phyloP scores from a whole-genome alignment of 805 yeast species.

The Peterozyma toletana region DNA sequence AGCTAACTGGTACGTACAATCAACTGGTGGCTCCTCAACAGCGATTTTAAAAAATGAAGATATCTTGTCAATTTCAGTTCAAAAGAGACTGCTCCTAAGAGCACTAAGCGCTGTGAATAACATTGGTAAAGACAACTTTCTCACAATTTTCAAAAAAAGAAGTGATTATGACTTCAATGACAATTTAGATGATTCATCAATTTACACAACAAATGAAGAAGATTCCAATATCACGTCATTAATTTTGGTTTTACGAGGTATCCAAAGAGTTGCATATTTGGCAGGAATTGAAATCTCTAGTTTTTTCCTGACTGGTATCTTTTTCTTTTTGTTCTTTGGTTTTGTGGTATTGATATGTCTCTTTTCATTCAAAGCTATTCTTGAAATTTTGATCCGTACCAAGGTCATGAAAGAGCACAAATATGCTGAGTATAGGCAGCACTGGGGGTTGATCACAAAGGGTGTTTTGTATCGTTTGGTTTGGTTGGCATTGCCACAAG shows the following conservation, averaged over 20 bases:
- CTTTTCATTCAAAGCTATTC: constrained; percentile 58
- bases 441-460: constrained; percentile 80
- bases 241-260: constrained; percentile 81
- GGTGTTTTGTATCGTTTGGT: constrained; percentile 84
- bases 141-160: constrained; percentile 23
- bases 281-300: constrained; percentile 83
- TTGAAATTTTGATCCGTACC: constrained; percentile 55
- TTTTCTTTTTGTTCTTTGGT: constrained; percentile 73
- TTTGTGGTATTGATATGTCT: constrained; percentile 51
- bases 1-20: constrained; percentile 89
- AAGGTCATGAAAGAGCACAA: constrained; percentile 54
- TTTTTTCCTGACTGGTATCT: constrained; percentile 79
- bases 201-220: constrained; percentile 71
- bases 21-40: constrained; percentile 88
- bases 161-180: constrained; percentile 37
- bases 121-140: constrained; percentile 1
- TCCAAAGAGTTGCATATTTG: constrained; percentile 81
- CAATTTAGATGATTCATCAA: constrained; percentile 38
- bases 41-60: constrained; percentile 60
- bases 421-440: constrained; percentile 69
- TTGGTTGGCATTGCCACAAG: constrained; percentile 81
- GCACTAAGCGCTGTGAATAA: constrained; percentile 9
- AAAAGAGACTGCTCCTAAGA: constrained; percentile 34
- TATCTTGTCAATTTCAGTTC: constrained; percentile 78
- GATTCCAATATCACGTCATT: constrained; percentile 50